phyloP scores from a whole-genome alignment of 768 basidiomycete species.

The Lanmaoa pseudosensibilis region DNA sequence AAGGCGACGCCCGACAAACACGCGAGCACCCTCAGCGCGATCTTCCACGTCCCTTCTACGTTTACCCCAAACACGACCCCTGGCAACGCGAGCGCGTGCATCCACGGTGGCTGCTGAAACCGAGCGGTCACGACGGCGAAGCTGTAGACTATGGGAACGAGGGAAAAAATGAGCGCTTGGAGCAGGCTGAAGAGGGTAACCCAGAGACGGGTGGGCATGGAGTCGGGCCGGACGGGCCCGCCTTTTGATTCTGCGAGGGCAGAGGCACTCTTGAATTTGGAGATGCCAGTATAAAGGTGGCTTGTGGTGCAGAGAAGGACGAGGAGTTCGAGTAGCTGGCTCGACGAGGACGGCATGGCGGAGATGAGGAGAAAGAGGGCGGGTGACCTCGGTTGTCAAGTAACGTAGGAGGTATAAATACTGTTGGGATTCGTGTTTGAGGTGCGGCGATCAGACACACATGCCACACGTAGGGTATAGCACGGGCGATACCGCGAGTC shows the following conservation, averaged over 20 bases:
- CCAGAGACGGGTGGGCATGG: background rate
- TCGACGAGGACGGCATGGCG: slow-evolving; percentile 1
- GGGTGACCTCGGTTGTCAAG: too few species aligned
- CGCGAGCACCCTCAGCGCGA: background rate
- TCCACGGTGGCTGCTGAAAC: slow-evolving; percentile 10
- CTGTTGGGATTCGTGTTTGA: too few species aligned
- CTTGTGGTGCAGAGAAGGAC: slow-evolving; percentile 2
- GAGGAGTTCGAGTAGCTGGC: slow-evolving; percentile 5
- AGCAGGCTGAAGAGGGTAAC: background rate
- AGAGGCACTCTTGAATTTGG: background rate
- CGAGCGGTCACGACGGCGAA: background rate
- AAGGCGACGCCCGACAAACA: background rate
- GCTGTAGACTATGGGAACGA: background rate
- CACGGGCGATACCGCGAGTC: background rate
- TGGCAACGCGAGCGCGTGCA: background rate
- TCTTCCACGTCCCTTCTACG: background rate
- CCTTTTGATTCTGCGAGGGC: slow-evolving; percentile 1
- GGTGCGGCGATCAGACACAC: too few species aligned
- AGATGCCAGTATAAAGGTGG: background rate
- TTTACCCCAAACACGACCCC: background rate
- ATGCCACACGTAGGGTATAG: background rate
- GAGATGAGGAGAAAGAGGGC: background rate
- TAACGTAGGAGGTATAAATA: background rate
- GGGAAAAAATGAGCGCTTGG: background rate
- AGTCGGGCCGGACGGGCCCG: slow-evolving; percentile 8